Base-by-base conservation (phyloP, 23 red algal genomes). In the Cyanidiococcus yangmingshanensis region DNA sequence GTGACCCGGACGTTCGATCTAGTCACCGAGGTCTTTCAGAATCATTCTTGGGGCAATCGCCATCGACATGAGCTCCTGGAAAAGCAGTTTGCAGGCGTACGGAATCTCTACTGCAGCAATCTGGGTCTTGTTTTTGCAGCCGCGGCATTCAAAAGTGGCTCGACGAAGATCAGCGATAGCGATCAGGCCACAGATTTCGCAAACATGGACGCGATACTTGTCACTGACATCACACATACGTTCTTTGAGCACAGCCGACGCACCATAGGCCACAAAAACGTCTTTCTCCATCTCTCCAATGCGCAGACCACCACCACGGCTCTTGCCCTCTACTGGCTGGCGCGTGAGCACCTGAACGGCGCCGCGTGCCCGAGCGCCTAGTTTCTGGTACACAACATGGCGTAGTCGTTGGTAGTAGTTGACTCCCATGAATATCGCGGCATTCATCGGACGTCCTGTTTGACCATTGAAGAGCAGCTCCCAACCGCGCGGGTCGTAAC, bases 281-380 rank as follows among this genome's bases (percentile, higher is more conserved):
- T 98, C 94, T 59, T 88, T 82, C 79, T 98, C 94, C 94, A 98
- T 98, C 84, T 98, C 94, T 39, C 94, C 94, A 83, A 98, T 90
- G 39, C 94, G 87, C 25, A 98, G 76, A 0, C 94, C 94, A 82
- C 94, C 94, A 40, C 89, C 94, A 39, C 87, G 59, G 15, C 83
- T 80, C 33, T 88, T 84, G 34, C 94, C 94, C 79, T 98, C 94
- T 1, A 98, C 81, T 0, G 94, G 94, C 80, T 98, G 94, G 39
- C 75, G 83, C 41, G 94, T 98, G 17, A 98, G 82, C 80, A 91
- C 84, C 34, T 88, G 89, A 24, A 91, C 88, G 0, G 94, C 87
- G 2, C 94, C 94, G 38, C 54, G 89, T 50, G 94, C 76, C 50
- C 94, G 80, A 18, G 94, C 90, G 79, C 90, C 87, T 37, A 98